A percentile compares a stretch with the other conserved stretches of the same genome.
Conservation (phyloP, 2,329 filamentous ascomycete species). For the Xenoacremonium recifei region DNA sequence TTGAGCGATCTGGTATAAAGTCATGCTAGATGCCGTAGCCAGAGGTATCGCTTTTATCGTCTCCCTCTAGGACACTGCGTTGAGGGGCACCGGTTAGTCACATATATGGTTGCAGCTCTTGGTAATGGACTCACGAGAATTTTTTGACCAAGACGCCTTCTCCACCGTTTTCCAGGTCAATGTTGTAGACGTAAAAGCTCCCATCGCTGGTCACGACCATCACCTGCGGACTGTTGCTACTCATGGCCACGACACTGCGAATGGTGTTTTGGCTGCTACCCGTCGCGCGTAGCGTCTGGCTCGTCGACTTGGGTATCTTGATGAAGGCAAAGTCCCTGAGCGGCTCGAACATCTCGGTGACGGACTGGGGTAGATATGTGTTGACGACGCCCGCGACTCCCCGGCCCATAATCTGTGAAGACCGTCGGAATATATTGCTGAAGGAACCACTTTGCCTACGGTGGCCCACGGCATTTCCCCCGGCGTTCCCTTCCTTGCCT, state of each 20-base stretch:
- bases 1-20: too few relatives aligned
- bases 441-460: slow-evolving; percentile 71
- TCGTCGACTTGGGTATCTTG: slow-evolving; percentile 70
- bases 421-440: slow-evolving; percentile 87
- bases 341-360: slow-evolving; percentile 98
- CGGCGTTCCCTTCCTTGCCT: slow-evolving; percentile 23
- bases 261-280: slow-evolving; percentile 44
- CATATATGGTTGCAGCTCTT: background rate
- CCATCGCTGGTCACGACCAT: slow-evolving; percentile 98
- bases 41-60: slow-evolving; percentile 54
- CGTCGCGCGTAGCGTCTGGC: slow-evolving; percentile 17
- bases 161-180: slow-evolving; percentile 91
- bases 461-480: slow-evolving; percentile 29
- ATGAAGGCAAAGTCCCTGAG: slow-evolving; percentile 94
- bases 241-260: slow-evolving; percentile 95
- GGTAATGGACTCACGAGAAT: slow-evolving; percentile 69
- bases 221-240: slow-evolving; percentile 87
- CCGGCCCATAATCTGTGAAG: slow-evolving; percentile 89
- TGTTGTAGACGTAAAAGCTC: slow-evolving; percentile 90
- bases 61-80: slow-evolving; percentile 53
- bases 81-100: slow-evolving; percentile 4
- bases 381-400: slow-evolving; percentile 86
- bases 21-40: slow-evolving; percentile 37
- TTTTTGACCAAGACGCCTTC: slow-evolving; percentile 90
- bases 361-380: slow-evolving; percentile 87